Conservation (phyloP, 2,329 filamentous ascomycete genomes). For the Hypoxylon sp. region DNA sequence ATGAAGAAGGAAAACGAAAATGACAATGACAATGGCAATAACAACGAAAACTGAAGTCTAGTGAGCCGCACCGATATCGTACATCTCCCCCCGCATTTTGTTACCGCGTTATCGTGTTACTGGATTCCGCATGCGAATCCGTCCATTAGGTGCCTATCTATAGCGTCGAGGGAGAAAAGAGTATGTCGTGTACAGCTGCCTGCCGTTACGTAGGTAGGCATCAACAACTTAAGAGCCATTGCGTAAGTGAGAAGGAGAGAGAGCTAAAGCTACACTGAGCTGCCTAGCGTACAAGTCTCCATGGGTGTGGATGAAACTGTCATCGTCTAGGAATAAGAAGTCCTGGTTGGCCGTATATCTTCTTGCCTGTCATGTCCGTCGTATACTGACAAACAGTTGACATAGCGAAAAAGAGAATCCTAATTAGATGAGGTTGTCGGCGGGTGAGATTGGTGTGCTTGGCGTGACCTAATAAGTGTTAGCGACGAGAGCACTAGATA, state of each 20-base stretch:
- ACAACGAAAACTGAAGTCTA: not conserved
- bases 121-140: slow-evolving; percentile 2
- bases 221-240: not conserved
- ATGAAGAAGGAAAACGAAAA: slow-evolving; percentile 5
- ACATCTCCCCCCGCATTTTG: slow-evolving; percentile 11
- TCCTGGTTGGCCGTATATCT: not conserved
- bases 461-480: slow-evolving; percentile 39
- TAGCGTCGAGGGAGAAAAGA: not conserved
- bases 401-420: not conserved
- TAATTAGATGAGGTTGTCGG: slow-evolving; percentile 47
- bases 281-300: not conserved
- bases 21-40: slow-evolving; percentile 1
- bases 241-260: not conserved
- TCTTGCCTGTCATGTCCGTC: not conserved
- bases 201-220: not conserved
- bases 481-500: not conserved
- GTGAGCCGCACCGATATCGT: slow-evolving; percentile 5
- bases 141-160: slow-evolving; percentile 10
- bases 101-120: not conserved
- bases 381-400: not conserved
- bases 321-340: not conserved
- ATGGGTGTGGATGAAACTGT: not conserved
- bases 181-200: not conserved
- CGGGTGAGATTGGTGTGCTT: slow-evolving; percentile 42
- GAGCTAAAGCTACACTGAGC: not conserved